phyloP scores from a whole-genome alignment of 164 flowering plant genomes.

The Aristolochia contorta region DNA sequence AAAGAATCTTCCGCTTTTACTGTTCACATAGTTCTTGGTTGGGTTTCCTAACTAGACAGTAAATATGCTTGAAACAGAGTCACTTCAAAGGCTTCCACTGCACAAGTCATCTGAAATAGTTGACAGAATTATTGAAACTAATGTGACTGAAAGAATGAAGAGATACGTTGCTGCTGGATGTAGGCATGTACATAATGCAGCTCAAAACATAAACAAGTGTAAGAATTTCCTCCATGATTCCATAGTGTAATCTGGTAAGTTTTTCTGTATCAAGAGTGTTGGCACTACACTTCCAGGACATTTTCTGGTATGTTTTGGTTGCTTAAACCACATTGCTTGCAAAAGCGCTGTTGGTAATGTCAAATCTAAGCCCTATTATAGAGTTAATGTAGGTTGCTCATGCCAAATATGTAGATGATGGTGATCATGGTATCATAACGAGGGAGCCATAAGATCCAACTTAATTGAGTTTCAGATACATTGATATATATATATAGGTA shows the following conservation, averaged over 20 bases:
- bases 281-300: no score
- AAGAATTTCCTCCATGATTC: slow-evolving; percentile 13
- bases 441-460: no score
- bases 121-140: slow-evolving; percentile 31
- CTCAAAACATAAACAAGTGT: slow-evolving; percentile 48
- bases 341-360: no score
- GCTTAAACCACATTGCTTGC: no score
- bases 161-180: slow-evolving; percentile 51
- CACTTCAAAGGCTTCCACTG: slow-evolving; percentile 39
- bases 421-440: no score
- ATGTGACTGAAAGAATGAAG: slow-evolving; percentile 37
- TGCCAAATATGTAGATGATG: no score
- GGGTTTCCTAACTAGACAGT: not conserved
- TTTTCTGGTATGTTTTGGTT: no score
- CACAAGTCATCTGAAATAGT: slow-evolving; percentile 34
- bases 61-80: slow-evolving; percentile 24
- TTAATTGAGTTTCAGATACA: no score
- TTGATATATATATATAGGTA: no score
- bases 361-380: no score
- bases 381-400: no score
- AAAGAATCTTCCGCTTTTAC: not conserved
- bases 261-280: no score
- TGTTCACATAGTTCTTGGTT: not conserved
- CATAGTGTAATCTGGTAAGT: not conserved
- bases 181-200: slow-evolving; percentile 22